Percentiles rank a stretch among this genome's conserved stretches.
Evolutionary conservation across 257 asterid genomes (phyloP).

Genomic region (Misopates orontium): DNA sequence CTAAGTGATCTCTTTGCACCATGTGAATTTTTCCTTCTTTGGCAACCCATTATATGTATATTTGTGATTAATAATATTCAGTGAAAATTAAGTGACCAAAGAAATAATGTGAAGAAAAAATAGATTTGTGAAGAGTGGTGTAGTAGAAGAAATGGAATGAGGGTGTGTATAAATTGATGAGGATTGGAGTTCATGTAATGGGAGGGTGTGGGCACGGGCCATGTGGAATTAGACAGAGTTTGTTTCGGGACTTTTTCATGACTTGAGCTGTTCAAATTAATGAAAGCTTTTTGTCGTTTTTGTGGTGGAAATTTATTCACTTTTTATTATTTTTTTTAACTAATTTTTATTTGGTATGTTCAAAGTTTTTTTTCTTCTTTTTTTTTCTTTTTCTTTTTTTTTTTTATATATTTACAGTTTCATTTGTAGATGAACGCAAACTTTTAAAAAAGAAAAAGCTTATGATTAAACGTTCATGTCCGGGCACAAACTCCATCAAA

Average conservation of each 20-base stretch:
- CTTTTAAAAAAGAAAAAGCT: too few species aligned
- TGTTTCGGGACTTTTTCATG: slow-evolving; percentile 27
- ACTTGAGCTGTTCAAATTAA: slow-evolving; percentile 41
- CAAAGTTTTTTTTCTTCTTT: too few species aligned
- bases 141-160: background rate
- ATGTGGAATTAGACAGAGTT: slow-evolving; percentile 32
- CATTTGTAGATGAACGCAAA: too few species aligned
- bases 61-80: background rate
- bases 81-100: background rate
- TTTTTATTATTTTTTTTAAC: too few species aligned
- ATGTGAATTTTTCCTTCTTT: slow-evolving; percentile 13
- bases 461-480: too few species aligned
- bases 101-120: background rate
- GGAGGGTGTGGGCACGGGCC: slow-evolving; percentile 22
- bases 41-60: slow-evolving; percentile 37
- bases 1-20: background rate
- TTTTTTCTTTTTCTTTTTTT: too few species aligned
- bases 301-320: background rate
- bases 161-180: background rate
- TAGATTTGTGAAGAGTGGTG: background rate
- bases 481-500: too few species aligned
- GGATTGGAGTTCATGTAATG: slow-evolving; percentile 11
- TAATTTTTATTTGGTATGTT: too few species aligned
- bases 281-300: slow-evolving; percentile 25
- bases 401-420: too few species aligned